Evolutionary conservation across 495 filamentous ascomycete species (phyloP).

Genomic region (Trichoderma reesei): DNA sequence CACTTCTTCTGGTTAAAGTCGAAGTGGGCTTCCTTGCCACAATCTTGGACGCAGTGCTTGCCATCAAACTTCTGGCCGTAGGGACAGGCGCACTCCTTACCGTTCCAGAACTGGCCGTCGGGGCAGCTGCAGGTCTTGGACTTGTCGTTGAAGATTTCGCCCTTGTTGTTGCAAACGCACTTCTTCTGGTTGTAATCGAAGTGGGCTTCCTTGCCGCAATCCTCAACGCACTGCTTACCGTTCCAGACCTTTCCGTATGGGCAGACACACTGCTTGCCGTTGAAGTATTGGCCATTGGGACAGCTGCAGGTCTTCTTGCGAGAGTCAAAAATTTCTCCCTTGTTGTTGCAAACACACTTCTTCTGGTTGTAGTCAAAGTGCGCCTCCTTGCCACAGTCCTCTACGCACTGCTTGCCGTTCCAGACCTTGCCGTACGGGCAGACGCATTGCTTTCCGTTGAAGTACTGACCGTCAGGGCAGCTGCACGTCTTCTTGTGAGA

Average conservation of each 20-base stretch:
- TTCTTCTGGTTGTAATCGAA: background rate
- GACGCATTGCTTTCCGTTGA: background rate
- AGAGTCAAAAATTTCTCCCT: background rate
- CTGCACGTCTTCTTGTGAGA: background rate
- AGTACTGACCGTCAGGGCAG: constrained; percentile 3
- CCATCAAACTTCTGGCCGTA: background rate
- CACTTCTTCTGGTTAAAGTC: constrained; percentile 1
- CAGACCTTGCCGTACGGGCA: constrained; percentile 3
- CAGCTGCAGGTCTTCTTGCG: constrained; percentile 3
- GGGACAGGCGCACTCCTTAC: background rate
- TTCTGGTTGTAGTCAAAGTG: background rate
- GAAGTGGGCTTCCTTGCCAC: constrained; percentile 1
- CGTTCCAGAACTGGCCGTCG: background rate
- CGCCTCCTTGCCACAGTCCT: constrained; percentile 3
- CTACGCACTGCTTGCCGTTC: background rate
- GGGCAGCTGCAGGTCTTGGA: constrained; percentile 7
- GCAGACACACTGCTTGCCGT: constrained; percentile 3
- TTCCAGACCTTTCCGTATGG: background rate
- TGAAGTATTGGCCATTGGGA: background rate
- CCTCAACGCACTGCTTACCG: background rate
- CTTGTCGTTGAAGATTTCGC: background rate
- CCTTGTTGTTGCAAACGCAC: constrained; percentile 7
- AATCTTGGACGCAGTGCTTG: background rate
- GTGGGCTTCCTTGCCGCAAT: constrained; percentile 10
- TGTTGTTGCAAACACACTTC: constrained; percentile 10